Evolutionary conservation across 2,329 filamentous ascomycete genomes (phyloP).

Genomic region (Calonectria ilicicola): DNA sequence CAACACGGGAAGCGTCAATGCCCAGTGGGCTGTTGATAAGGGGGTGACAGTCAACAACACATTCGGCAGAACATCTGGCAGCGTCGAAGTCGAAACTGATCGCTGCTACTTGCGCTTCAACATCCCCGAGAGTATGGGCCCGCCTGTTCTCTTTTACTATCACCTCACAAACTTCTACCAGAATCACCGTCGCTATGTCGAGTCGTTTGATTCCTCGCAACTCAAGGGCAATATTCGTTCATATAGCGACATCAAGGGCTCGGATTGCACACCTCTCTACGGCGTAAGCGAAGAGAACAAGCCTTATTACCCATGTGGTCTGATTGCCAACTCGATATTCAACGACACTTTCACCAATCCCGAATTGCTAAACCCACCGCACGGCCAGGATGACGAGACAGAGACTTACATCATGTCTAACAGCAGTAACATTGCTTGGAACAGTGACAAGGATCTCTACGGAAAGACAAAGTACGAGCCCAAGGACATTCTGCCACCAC

Average conservation of each 20-base stretch:
- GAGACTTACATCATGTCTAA: slow-evolving; percentile 81
- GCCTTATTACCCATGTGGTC: slow-evolving; percentile 92
- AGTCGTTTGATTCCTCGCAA: slow-evolving; percentile 86
- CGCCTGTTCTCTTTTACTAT: slow-evolving; percentile 94
- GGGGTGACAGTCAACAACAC: slow-evolving; percentile 52
- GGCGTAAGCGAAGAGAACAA: slow-evolving; percentile 64
- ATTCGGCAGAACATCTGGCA: slow-evolving; percentile 15
- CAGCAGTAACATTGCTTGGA: slow-evolving; percentile 84
- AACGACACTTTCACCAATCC: slow-evolving; percentile 88
- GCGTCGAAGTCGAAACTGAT: slow-evolving; percentile 50
- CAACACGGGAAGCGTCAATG: slow-evolving; percentile 52
- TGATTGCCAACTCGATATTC: slow-evolving; percentile 97
- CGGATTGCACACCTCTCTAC: slow-evolving; percentile 81
- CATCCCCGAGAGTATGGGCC: slow-evolving; percentile 81
- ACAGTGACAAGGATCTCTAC: slow-evolving; percentile 84
- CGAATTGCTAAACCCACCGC: slow-evolving; percentile 64
- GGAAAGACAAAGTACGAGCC: slow-evolving; percentile 74
- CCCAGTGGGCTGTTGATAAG: slow-evolving; percentile 57
- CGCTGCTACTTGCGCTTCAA: slow-evolving; percentile 83
- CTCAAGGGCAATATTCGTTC: slow-evolving; percentile 77
- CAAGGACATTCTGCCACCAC: slow-evolving; percentile 80
- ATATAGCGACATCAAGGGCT: slow-evolving; percentile 70
- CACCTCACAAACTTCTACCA: slow-evolving; percentile 98
- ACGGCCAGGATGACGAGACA: slow-evolving; percentile 44
- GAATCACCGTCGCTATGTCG: slow-evolving; percentile 96